Conservation (phyloP, 495 filamentous ascomycete genomes). For the Terfezia claveryi region DNA sequence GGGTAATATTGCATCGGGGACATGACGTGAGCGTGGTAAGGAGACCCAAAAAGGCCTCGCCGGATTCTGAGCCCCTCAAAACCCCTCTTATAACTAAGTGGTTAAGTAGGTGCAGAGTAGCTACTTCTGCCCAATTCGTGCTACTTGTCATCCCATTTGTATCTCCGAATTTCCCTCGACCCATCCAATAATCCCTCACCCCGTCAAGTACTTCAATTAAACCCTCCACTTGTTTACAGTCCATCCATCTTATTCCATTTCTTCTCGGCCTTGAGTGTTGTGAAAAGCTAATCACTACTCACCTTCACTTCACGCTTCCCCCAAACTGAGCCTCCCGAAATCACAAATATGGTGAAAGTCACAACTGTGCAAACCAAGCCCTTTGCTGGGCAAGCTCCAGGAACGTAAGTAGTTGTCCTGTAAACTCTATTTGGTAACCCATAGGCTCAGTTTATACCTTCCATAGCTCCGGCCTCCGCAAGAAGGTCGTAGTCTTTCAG, state of each 20-base stretch:
- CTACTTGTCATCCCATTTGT: neutral
- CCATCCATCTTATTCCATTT: neutral
- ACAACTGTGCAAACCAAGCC: constrained; percentile 11
- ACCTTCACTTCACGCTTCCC: neutral
- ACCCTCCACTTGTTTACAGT: neutral
- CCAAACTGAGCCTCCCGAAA: neutral
- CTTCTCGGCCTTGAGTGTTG: neutral
- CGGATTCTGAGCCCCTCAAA: neutral
- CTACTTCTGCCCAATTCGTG: neutral
- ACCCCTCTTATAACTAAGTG: neutral
- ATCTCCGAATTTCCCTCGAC: neutral
- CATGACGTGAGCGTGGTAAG: neutral
- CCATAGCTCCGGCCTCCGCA: constrained; percentile 80
- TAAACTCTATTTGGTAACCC: neutral
- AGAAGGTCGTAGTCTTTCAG: constrained; percentile 97
- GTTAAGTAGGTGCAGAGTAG: too few relatives aligned
- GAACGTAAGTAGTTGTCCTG: constrained; percentile 53
- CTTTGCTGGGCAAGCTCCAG: constrained; percentile 72
- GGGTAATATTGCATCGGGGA: neutral
- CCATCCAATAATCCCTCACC: neutral
- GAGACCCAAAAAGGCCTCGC: neutral
- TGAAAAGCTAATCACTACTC: neutral
- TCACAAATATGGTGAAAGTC: constrained; percentile 1
- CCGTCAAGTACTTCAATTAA: neutral
- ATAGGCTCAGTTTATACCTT: constrained; percentile 4